Base-by-base conservation (phyloP, 208 protist species). In the Trypanosoma caninum region DNA sequence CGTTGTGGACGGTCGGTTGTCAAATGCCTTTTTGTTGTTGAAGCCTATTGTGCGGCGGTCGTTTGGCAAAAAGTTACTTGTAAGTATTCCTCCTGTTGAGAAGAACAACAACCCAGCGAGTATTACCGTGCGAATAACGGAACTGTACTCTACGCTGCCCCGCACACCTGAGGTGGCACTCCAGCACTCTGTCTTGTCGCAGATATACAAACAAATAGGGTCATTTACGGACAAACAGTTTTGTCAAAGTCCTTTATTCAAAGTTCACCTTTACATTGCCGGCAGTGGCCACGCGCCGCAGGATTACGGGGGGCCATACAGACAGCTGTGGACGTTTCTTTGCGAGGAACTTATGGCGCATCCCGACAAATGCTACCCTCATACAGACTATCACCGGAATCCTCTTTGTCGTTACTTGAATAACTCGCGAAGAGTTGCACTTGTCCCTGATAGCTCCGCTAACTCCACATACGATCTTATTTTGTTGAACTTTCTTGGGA, bases 161-260 rank as follows among this genome's bases (percentile, higher is more conserved):
- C 84, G 85, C 48, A 87, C 76, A 20, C 77, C 70, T 6, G 83
- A 94, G 31, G 78, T 82, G 44, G 86, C 80, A 27, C 76, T 96
- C 41, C 74, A 84, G 47, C 76, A 89, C 69, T 90, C 84, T 52
- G 70, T 93, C 5, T 62, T 96, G 27, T 74, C 82, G 6, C 90
- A 96, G 74, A 81, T 93, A 30, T 86, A 96, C 70, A 76, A 85
- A 34, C 90, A 96, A 66, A 91, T 96, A 42, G 84, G 87, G 22
- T 74, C 65, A 40, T 89, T 87, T 58, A 84, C 60, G 10, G 72
- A 78, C 16, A 69, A 73, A 53, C 81, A 93, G 50, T 85, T 81
- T 77, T 34, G 40, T 23, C 59, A 80, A 42, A 71, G 64, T 38
- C 90, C 90, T 47, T 69, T 96, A 34, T 93, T 96, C 63, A 83